Conservation (phyloP, 352 stramenopile genomes). For the Globisporangium carolinianum region DNA sequence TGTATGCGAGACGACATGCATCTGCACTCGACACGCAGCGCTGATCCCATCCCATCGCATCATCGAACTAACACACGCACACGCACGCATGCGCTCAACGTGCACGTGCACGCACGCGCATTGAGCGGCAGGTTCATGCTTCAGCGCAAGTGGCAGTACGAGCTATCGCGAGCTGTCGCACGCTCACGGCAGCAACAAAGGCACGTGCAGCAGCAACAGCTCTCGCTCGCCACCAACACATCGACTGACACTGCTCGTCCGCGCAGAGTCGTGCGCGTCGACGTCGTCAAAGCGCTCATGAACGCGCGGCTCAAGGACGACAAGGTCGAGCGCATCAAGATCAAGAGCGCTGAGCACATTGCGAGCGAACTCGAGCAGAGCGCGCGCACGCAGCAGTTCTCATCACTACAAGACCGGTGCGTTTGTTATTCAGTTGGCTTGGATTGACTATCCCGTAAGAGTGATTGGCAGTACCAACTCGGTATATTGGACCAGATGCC, state of each 20-base stretch:
- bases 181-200: conserved; percentile 28
- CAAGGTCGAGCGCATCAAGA: conserved; percentile 62
- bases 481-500: conserved; percentile 26
- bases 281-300: conserved; percentile 64
- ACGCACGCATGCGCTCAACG: not conserved
- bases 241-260: conserved; percentile 15
- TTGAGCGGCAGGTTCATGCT: conserved; percentile 43
- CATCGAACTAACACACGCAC: not conserved
- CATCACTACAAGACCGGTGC: conserved; percentile 59
- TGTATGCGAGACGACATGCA: too few relatives aligned
- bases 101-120: too few relatives aligned
- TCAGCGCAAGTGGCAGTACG: conserved; percentile 50
- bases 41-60: too few relatives aligned
- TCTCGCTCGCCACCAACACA: conserved; percentile 25
- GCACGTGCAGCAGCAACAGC: conserved; percentile 17
- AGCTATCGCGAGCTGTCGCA: conserved; percentile 29
- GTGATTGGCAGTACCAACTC: too few relatives aligned
- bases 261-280: conserved; percentile 51
- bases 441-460: too few relatives aligned
- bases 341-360: conserved; percentile 50
- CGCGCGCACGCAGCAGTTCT: conserved; percentile 22
- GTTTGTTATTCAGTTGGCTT: not conserved
- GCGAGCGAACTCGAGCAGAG: conserved; percentile 49
- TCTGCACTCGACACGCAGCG: too few relatives aligned
- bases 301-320: conserved; percentile 71